Base-by-base conservation (phyloP, 23 red algal species). In the Gracilaria caudata region DNA sequence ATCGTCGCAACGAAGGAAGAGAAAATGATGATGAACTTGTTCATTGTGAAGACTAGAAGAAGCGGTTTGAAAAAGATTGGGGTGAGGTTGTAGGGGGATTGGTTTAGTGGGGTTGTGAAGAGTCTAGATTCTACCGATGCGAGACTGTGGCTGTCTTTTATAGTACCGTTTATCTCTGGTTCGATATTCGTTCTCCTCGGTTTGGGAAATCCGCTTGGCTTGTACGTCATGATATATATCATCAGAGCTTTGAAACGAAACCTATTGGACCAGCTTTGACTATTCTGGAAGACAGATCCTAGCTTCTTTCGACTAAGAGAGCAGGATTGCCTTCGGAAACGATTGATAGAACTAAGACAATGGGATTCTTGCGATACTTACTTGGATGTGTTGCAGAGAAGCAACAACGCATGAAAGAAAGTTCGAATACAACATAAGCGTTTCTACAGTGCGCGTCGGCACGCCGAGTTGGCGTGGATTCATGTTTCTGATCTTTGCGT, bases 161-260 rank as follows among this genome's bases (percentile, higher is more conserved):
- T 65, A 65, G 25, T 8, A 16, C 60, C 29, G 26, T 34, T 16
- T 14, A 28, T 65, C 32, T 13, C 20, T 2, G 2, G 8, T 65
- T 34, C 9, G 2, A 35, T 23, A 23, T 33, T 9, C 24, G 4
- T 65, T 2, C 1, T 65, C 6, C 7, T 30, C 10, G 32, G 26
- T 28, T 16, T 10, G 19, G 2, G 3, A 23, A 16, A 23, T 34
- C 13, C 1, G 23, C 26, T 65, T 65, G 9, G 60, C 23, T 65
- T 65, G n/a, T 32, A 19, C 60, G 60, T 65, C 60, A 65, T 65
- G 60, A 65, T 53, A 65, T 29, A 65, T 65, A 10, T 65, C 60
- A 65, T 65, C 60, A 65, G 60, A 2, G 9, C 10, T 32, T 32
- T 7, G 25, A 12, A 9, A 35, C 9, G 32, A 35, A 65, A 32